Evolutionary conservation across 352 stramenopile genomes (phyloP), one percentile per base, ranked within the genome.

Genomic region (Aphanomyces stellatus): DNA sequence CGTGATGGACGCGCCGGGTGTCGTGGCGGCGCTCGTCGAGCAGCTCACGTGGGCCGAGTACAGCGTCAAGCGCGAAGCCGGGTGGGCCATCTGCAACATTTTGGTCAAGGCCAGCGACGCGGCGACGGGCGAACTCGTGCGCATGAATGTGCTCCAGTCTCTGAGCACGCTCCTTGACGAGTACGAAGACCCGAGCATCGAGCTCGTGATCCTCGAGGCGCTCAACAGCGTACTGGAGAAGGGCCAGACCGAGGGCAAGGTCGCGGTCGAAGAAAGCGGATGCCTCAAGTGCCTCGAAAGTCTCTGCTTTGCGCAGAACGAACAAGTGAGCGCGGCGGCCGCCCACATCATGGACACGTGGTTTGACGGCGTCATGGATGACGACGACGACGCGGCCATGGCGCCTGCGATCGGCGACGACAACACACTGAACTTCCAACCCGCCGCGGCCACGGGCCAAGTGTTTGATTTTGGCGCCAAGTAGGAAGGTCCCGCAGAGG

Each of bases 21-120:
- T 94, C 6, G 75, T 94, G 0, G 53, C 72, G 0, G 77, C 76
- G 0, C 67, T 94, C 22, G 69, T 94, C 43, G 85, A 94, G 69
- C 85, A 94, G 63, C 87, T 94, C 76, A 76, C 82, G n/a, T 94
- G 85, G 85, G 85, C 85, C 8, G 85, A 94, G 67, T 92, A 91
- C 62, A 79, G 78, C 43, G 85, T 94, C 13, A 88, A 90, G 74
- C 83, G 83, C 15, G 85, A 94, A 68, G 85, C 85, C 15, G 91
- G 83, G 41, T 94, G 85, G 85, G 85, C 85, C 19, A 85, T 92
- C 66, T 94, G 85, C 75, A 94, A 91, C 65, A 80, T 94, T 31
- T 90, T 92, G 56, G 83, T 92, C 19, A 79, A 84, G 41, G 80
- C 81, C 25, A 84, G 74, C 51, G 48, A 73, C 28, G 74, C 81